Conservation (phyloP, 306 rosid species). For the Echinosophora koreensis region DNA sequence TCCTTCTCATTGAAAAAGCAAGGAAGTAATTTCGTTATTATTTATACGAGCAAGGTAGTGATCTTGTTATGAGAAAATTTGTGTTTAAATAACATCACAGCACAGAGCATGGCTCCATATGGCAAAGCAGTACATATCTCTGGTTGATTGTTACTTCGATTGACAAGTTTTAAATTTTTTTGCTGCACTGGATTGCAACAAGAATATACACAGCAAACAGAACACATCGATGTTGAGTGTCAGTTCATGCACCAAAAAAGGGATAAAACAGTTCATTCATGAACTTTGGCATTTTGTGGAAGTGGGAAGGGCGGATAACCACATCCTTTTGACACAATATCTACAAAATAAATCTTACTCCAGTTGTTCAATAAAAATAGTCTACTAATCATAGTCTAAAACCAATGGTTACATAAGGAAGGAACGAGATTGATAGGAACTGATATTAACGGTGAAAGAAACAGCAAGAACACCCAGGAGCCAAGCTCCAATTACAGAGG, state of each 20-base stretch:
- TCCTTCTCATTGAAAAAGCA: slow-evolving; percentile 6
- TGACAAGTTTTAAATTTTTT: not conserved
- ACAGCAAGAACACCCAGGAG: no score
- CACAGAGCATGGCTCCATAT: not conserved
- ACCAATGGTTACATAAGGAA: not conserved
- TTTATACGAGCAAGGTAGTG: not conserved
- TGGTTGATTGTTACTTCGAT: slow-evolving; percentile 8
- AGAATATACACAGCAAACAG: not conserved
- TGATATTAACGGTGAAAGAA: no score
- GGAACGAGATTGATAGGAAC: not conserved
- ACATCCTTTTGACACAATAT: not conserved
- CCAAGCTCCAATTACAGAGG: no score
- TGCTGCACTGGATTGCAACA: slow-evolving; percentile 9
- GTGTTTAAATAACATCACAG: not conserved
- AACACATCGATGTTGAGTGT: not conserved
- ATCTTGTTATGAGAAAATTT: slow-evolving; percentile 1
- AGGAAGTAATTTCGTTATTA: not conserved
- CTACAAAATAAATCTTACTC: not conserved
- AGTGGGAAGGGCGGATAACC: not conserved
- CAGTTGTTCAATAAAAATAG: slow-evolving; percentile 20
- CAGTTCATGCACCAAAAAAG: slow-evolving; percentile 18
- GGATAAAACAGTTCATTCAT: slow-evolving; percentile 10
- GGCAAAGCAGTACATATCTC: slow-evolving; percentile 11
- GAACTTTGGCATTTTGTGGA: slow-evolving; percentile 4
- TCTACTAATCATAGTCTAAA: not conserved